Base-by-base conservation (phyloP, 306 rosid genomes). In the Amphicarpaea edgeworthii region DNA sequence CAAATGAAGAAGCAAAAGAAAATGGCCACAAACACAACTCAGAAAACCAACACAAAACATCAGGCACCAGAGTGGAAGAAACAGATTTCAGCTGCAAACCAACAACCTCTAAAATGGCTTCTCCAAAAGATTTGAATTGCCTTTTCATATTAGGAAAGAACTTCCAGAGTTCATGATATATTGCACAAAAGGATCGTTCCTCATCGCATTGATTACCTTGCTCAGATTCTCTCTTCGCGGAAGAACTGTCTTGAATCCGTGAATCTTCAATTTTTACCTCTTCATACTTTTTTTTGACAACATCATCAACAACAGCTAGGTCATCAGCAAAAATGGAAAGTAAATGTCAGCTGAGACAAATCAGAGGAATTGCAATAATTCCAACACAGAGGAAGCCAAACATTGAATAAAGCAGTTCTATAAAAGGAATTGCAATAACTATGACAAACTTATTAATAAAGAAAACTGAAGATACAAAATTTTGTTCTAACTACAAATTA, bases 11-110 rank as follows among this genome's bases (percentile, higher is more conserved):
- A 77, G 82, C 72, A 58, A 73, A 65, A 64, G 82, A 76, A 86
- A 91, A 93, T 60, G 97, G 90, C 97, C 93, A 86, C 2, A 85
- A 85, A 79, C 96, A 91, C 88, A 93, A 70, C 71, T 91, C 93
- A 46, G 97, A 90, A 79, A 93, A 86, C 98, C 98, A 93, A 78
- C 93, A 89, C 76, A 93, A 76, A 71, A 93, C 79, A 84, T 93
- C 98, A 49, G 98, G 97, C 74, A 89, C 86, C 24, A 83, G 79
- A 83, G 78, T 80, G 62, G 90, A 87, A 83, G 98, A 84, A 77
- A 93, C 85, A 60, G 92, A 93, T 86, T 82, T 88, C 83, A 93
- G 84, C 68, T 91, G 98, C 90, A 87, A 83, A 41, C 96, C 98
- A 80, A 91, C 93, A 68, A 96, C 98, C 88, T 91, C 98, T 78